Base-by-base conservation (phyloP, 225 moss, liverwort and hornwort genomes). In the Rhytidiadelphus loreus region DNA sequence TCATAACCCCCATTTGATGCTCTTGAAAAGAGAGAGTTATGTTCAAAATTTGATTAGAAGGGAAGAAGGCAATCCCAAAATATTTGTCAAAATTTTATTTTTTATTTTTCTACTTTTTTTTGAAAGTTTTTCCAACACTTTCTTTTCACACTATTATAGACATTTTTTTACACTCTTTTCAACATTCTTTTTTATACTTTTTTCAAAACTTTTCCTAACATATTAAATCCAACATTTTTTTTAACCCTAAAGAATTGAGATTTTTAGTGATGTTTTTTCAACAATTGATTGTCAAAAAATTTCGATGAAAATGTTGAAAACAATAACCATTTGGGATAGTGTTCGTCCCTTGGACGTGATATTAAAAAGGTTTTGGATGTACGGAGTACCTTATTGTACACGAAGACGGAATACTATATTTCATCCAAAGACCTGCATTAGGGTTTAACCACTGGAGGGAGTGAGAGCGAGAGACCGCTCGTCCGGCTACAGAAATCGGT, bases 61-160 rank as follows among this genome's bases (percentile, higher is more conserved):
- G 46, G 9, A 9, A 9, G 46, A n/a, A n/a, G n/a, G n/a, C n/a
- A n/a, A n/a, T n/a, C n/a, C n/a, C n/a, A n/a, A n/a, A n/a, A n/a
- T n/a, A n/a, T n/a, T n/a, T n/a, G n/a, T n/a, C n/a, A 29, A 72
- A 44, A 44, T 28, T 44, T 41, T 3, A 46, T 46, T 29, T 28
- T 26, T 17, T 9, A 2, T 11, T 16, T 44, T 44, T 28, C 1
- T 0, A 29, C 0, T 17, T 46, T 6, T 44, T 28, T n/a, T 4
- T 3, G 3, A 66, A 29, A 11, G 1, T 11, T 29, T 70, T 41
- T 15, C 26, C 5, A 26, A 71, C 1, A 8, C 8, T 71, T 39
- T 28, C 8, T 64, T 64, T 64, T 35, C 4, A 65, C 5, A 11
- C 19, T 2, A 0, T 35, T 3, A 10, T 65, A 19, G 6, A 65